These are phyloP conservation scores for Populus deltoides DNA, from an alignment of 345 rosid species.

Conservation along the genomic window DNA sequence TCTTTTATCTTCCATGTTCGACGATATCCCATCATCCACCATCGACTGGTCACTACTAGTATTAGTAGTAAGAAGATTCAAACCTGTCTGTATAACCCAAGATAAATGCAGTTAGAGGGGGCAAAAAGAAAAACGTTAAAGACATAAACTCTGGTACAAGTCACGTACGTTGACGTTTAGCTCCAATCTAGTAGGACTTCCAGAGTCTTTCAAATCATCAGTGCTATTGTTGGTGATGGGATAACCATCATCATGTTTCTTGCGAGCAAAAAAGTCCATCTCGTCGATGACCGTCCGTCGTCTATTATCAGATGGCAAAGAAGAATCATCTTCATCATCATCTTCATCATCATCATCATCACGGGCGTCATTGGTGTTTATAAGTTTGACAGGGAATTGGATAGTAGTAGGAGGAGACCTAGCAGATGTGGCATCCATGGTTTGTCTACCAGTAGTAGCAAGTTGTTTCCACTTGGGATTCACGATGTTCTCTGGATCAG, in stretches of 20 bases:
- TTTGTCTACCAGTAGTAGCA: neutral
- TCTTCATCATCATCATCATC: neutral
- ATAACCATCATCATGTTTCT: conserved; percentile 10
- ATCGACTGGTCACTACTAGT: conserved; percentile 60
- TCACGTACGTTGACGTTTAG: conserved; percentile 45
- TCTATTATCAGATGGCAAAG: conserved; percentile 8
- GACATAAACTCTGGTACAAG: neutral
- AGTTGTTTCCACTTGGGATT: neutral
- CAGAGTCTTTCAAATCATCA: neutral
- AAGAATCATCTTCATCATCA: neutral
- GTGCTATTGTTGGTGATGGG: neutral
- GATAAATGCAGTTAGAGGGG: neutral
- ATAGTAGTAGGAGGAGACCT: conserved; percentile 34
- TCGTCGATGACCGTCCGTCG: conserved; percentile 39
- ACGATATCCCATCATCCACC: conserved; percentile 58
- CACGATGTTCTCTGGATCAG: conserved; percentile 14
- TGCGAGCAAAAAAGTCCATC: conserved; percentile 56
- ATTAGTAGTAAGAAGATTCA: conserved; percentile 57
- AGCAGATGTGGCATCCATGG: neutral
- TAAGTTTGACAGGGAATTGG: conserved; percentile 47
- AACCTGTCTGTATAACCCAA: conserved; percentile 44
- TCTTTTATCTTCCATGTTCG: conserved; percentile 47
- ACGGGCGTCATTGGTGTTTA: neutral
- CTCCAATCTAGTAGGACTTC: conserved; percentile 21
- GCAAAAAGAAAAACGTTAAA: neutral